Evolutionary conservation across 2,329 filamentous ascomycete species (phyloP).

Genomic region (Fusarium temperatum): DNA sequence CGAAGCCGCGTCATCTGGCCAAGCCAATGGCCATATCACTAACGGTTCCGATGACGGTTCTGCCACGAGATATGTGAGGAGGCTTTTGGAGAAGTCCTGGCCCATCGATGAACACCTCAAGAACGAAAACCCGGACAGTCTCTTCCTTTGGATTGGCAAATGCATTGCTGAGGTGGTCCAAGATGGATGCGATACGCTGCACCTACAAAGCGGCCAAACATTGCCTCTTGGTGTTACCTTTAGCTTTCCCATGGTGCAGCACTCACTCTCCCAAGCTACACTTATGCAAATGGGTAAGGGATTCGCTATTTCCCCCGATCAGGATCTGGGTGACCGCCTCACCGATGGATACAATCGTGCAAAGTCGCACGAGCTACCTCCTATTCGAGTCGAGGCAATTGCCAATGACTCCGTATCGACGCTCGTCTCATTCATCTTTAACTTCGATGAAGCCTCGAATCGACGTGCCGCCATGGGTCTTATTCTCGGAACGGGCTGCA

Average conservation of each 20-base stretch:
- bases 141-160: constrained; percentile 84
- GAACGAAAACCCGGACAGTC: constrained; percentile 75
- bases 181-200: constrained; percentile 59
- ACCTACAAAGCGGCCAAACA: constrained; percentile 54
- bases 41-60: constrained; percentile 29
- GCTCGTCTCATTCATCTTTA: constrained; percentile 79
- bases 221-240: constrained; percentile 75
- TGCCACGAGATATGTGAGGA: constrained; percentile 55
- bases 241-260: constrained; percentile 75
- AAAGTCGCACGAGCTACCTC: constrained; percentile 62
- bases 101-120: constrained; percentile 78
- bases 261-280: constrained; percentile 68
- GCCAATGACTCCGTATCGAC: constrained; percentile 85
- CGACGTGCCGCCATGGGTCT: constrained; percentile 80
- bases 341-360: constrained; percentile 65
- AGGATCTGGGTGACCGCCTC: constrained; percentile 69
- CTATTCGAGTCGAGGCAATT: constrained; percentile 77
- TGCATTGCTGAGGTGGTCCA: constrained; percentile 78
- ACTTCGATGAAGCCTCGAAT: constrained; percentile 67
- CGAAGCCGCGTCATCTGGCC: constrained; percentile 36
- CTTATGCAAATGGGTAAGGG: constrained; percentile 77
- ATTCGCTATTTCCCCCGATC: constrained; percentile 68
- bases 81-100: constrained; percentile 76
- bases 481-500: constrained; percentile 83
- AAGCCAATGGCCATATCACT: constrained; percentile 5